phyloP scores from a whole-genome alignment of 805 yeast species.

The Lipomyces chichibuensis region DNA sequence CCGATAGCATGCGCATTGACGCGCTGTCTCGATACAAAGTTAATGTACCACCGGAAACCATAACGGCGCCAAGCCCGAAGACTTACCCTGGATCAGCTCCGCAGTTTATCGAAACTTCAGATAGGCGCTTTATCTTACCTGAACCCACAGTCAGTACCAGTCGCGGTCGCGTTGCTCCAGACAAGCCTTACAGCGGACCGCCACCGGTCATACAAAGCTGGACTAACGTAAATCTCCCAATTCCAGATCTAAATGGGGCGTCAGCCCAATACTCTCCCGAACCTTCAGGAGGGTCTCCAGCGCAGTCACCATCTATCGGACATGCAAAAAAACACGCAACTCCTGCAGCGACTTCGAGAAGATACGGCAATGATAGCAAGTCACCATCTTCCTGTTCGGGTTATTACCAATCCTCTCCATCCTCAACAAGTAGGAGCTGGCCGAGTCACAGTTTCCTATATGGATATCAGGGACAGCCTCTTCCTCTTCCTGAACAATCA shows the following conservation, averaged over 20 bases:
- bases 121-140: neutral
- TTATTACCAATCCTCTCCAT: neutral
- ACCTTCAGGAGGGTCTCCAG: neutral
- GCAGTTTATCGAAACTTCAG: neutral
- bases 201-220: neutral
- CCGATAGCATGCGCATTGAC: constrained; percentile 3
- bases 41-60: constrained; percentile 4
- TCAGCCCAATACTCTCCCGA: neutral
- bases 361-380: neutral
- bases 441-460: neutral
- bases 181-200: neutral
- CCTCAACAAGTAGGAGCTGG: neutral
- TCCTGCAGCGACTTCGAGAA: neutral
- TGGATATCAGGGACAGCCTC: neutral
- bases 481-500: neutral
- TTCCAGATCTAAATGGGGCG: neutral
- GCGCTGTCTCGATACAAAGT: constrained; percentile 1
- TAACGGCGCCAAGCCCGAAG: neutral
- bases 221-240: neutral
- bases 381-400: neutral
- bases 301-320: neutral
- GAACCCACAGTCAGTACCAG: neutral
- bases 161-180: neutral
- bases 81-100: constrained; percentile 8
- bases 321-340: no score